Conservation (phyloP, 2,329 filamentous ascomycete species). For the Xylaria multiplex region DNA sequence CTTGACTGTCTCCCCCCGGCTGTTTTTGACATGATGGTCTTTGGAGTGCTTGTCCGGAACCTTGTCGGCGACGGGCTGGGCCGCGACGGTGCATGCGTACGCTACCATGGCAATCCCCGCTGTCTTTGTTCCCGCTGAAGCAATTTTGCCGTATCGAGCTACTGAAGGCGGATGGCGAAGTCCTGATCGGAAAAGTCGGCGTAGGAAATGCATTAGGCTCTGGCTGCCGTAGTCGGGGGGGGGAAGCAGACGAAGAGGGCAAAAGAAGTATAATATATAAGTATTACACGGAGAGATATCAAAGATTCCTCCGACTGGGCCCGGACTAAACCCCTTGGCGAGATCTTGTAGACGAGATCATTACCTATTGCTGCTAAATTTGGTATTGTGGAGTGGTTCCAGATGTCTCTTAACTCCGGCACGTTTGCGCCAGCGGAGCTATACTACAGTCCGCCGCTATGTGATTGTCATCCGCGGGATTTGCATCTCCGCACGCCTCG, state of each 20-base stretch:
- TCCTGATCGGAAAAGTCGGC: constrained; percentile 11
- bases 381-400: background rate
- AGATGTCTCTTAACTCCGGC: background rate
- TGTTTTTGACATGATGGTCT: constrained; percentile 59
- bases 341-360: background rate
- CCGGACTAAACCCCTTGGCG: background rate
- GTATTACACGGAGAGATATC: background rate
- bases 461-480: background rate
- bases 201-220: constrained; percentile 29
- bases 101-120: constrained; percentile 40
- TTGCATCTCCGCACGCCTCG: background rate
- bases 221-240: background rate
- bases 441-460: background rate
- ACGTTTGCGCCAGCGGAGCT: background rate
- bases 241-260: background rate
- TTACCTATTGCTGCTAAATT: constrained; percentile 7
- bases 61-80: constrained; percentile 47
- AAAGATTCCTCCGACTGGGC: background rate
- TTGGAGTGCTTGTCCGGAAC: constrained; percentile 57
- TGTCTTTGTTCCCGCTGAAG: constrained; percentile 37
- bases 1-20: constrained; percentile 53
- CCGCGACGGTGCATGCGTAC: constrained; percentile 43
- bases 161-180: constrained; percentile 25
- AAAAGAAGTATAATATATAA: background rate
- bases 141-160: constrained; percentile 35